Conservation (phyloP, 2,329 filamentous ascomycete species). For the Botrytis galanthina region DNA sequence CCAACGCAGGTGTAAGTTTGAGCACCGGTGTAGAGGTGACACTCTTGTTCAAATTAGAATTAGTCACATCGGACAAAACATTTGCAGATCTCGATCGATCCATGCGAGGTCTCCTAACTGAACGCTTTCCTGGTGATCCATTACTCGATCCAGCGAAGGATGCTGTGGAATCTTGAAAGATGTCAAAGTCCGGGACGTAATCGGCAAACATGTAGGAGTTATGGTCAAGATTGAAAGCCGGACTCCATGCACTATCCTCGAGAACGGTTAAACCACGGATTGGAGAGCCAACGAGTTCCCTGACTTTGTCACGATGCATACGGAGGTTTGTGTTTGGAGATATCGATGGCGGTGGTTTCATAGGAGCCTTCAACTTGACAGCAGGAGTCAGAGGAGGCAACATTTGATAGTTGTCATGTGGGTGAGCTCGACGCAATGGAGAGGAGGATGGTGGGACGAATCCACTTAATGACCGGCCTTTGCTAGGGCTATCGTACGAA, state of each 20-base stretch:
- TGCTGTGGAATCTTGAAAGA: conserved; percentile 50
- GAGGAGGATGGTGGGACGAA: conserved; percentile 60
- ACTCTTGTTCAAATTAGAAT: conserved; percentile 49
- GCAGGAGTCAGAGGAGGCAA: conserved; percentile 78
- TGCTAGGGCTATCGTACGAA: conserved; percentile 87
- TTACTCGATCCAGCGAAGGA: conserved; percentile 47
- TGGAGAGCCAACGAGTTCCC: conserved; percentile 78
- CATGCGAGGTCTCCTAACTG: conserved; percentile 56
- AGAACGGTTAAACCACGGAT: conserved; percentile 54
- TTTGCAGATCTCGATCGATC: conserved; percentile 63
- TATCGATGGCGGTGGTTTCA: conserved; percentile 62
- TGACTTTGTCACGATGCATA: conserved; percentile 81
- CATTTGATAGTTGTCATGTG: conserved; percentile 56
- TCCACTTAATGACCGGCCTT: conserved; percentile 49
- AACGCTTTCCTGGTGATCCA: conserved; percentile 67
- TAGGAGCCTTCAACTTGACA: conserved; percentile 71
- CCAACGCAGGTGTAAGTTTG: conserved; percentile 45
- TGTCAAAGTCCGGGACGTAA: conserved; percentile 56
- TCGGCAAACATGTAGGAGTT: conserved; percentile 51
- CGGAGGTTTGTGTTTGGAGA: conserved; percentile 92
- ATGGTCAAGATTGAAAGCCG: conserved; percentile 63
- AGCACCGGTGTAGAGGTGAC: conserved; percentile 51
- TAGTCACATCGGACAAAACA: conserved; percentile 56
- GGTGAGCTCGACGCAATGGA: conserved; percentile 52
- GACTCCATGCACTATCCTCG: conserved; percentile 59